These are phyloP conservation scores for Lenzites betulinus DNA, from an alignment of 768 basidiomycete genomes.

Conservation along the genomic window DNA sequence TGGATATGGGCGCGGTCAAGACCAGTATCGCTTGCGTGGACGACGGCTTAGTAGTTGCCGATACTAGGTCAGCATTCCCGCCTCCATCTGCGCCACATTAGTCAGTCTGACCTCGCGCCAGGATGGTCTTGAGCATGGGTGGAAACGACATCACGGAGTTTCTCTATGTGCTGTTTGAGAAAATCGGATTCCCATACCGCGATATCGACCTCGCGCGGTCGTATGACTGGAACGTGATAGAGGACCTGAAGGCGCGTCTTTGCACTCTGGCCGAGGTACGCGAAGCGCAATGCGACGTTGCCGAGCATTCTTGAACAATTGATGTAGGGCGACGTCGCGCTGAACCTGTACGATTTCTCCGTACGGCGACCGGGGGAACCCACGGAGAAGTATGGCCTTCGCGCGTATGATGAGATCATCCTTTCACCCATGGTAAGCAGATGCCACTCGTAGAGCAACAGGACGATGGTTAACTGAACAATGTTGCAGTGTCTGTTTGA, in stretches of 20 bases:
- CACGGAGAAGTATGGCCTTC: constrained; percentile 85
- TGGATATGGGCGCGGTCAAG: constrained; percentile 86
- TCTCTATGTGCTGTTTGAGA: constrained; percentile 73
- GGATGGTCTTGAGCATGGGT: constrained; percentile 84
- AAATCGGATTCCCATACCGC: constrained; percentile 86
- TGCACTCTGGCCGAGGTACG: constrained; percentile 88
- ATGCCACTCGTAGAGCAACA: not conserved
- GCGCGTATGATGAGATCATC: constrained; percentile 94
- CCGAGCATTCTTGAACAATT: not conserved
- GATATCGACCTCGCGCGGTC: constrained; percentile 74
- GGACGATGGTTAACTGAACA: not conserved
- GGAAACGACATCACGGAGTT: constrained; percentile 96
- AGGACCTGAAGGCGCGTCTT: constrained; percentile 83
- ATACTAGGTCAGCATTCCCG: constrained; percentile 66
- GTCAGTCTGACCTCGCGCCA: constrained; percentile 23
- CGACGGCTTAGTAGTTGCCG: constrained; percentile 84
- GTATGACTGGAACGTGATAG: constrained; percentile 91
- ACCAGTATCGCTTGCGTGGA: constrained; percentile 93
- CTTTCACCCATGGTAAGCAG: constrained; percentile 82
- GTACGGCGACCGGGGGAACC: constrained; percentile 74
- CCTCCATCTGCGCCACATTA: not conserved
- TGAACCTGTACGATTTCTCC: constrained; percentile 89
- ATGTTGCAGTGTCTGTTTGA: constrained; percentile 80
- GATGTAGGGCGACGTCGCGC: constrained; percentile 78
- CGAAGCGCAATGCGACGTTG: constrained; percentile 6